Evolutionary conservation across 2,329 filamentous ascomycete genomes (phyloP), one percentile per base, ranked within the genome.

Genomic region (Trichophyton rubrum): DNA sequence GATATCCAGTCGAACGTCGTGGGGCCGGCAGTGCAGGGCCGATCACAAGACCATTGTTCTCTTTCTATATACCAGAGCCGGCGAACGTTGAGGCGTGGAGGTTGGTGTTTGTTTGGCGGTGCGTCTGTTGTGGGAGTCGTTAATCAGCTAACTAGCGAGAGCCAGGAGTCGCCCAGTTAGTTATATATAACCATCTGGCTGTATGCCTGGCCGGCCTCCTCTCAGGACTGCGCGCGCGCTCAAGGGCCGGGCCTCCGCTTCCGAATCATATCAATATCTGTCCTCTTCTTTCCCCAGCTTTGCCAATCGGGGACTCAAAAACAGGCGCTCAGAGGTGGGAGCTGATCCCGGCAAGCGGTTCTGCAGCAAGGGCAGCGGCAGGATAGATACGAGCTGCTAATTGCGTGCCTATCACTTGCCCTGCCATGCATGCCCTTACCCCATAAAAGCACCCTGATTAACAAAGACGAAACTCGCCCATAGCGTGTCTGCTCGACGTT

Each of bases 21-120:
- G 41, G 24, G 27, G 47, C 27, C 22, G 33, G 47, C 20, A 30
- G 17, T 43, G 40, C 45, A 53, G 20, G 24, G 45, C 40, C 45
- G 59, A 53, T 55, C 41, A 60, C 33, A 33, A 56, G 35, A 40
- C 59, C 15, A 45, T 30, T 40, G 30, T 41, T 47, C 24, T 53
- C 33, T 17, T 30, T 41, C 49, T 40, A 11, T 51, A 2, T 13
- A 27, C 20, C 15, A 5, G 2, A 45, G 41, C 11, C 24, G 43
- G 3, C 20, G 45, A 30, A 2, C 22, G 20, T 24, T 11, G 22
- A 24, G 11, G 22, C 24, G 22, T 51, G 11, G 20, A 30, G 27
- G 27, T 30, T 30, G 6, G 27, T 30, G 27, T 7, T 30, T 30
- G 6, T 30, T 7, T 1, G 27, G 27, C 27, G 20, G 13, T 30